Percentiles rank a stretch among this genome's conserved stretches.
Conservation (phyloP, 2,329 filamentous ascomycete species). For the Helotiales sp. region DNA sequence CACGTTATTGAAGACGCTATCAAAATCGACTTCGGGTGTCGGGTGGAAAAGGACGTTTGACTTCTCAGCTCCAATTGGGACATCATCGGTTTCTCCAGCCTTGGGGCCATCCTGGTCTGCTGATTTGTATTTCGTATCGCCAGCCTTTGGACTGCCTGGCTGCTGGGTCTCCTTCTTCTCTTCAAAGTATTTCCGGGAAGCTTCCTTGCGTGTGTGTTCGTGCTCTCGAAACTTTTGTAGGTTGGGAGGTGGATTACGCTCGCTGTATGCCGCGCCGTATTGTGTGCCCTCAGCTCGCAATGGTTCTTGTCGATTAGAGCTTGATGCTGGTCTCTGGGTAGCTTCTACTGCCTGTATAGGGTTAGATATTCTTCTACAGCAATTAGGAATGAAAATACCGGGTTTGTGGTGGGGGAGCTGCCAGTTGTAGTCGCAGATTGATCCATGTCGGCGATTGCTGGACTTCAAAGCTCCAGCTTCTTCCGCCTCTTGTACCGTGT, state of each 20-base stretch:
- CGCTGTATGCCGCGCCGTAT: slow-evolving; percentile 24
- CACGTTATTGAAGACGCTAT: slow-evolving; percentile 19
- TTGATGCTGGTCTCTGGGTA: not conserved
- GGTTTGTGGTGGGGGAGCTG: not conserved
- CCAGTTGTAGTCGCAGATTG: not conserved
- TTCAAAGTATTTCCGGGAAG: slow-evolving; percentile 19
- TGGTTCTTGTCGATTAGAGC: not conserved
- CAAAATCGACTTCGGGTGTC: slow-evolving; percentile 18
- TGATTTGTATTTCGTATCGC: slow-evolving; percentile 8
- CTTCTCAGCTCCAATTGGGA: slow-evolving; percentile 25
- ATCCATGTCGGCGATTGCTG: not conserved
- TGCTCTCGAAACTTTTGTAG: slow-evolving; percentile 22
- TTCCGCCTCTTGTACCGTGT: too few relatives aligned
- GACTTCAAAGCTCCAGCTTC: not conserved
- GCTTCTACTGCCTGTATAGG: not conserved
- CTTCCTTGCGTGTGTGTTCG: slow-evolving; percentile 14
- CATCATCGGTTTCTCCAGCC: slow-evolving; percentile 22
- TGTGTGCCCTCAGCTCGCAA: slow-evolving; percentile 17
- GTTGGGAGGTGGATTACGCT: slow-evolving; percentile 27
- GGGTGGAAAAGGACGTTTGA: slow-evolving; percentile 25
- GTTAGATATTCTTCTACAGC: not conserved
- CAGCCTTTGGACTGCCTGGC: not conserved
- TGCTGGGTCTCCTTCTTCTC: slow-evolving; percentile 8
- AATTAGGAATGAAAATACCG: not conserved
- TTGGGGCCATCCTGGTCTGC: slow-evolving; percentile 8